Conservation (phyloP, 768 basidiomycete species). For the Calocera cornea region DNA sequence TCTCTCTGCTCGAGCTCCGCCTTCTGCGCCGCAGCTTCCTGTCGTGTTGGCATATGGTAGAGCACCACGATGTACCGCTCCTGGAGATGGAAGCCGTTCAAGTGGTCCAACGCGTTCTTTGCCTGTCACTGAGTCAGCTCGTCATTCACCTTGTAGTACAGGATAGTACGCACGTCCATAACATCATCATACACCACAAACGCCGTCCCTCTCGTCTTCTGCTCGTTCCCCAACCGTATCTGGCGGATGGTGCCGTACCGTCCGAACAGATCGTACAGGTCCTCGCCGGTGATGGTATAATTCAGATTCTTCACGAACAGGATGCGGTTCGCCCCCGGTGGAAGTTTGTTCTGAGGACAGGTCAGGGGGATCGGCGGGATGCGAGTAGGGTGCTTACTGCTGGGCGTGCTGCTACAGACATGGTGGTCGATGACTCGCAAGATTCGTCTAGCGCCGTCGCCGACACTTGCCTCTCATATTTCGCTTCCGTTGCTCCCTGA, state of each 20-base stretch:
- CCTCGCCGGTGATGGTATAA: slow-evolving; percentile 84
- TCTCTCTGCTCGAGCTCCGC: slow-evolving; percentile 84
- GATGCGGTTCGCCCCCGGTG: slow-evolving; percentile 81
- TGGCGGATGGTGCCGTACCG: slow-evolving; percentile 95
- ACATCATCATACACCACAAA: slow-evolving; percentile 95
- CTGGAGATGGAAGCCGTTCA: slow-evolving; percentile 96
- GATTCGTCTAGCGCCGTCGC: background rate
- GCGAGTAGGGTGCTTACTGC: background rate
- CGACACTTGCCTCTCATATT: no score
- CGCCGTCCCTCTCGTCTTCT: slow-evolving; percentile 88
- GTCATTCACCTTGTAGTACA: slow-evolving; percentile 10
- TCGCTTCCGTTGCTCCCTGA: no score
- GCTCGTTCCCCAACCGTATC: slow-evolving; percentile 81
- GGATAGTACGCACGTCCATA: slow-evolving; percentile 57
- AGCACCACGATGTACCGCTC: slow-evolving; percentile 97
- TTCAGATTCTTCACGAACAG: slow-evolving; percentile 88
- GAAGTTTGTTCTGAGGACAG: slow-evolving; percentile 40
- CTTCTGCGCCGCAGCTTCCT: slow-evolving; percentile 84
- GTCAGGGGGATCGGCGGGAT: background rate
- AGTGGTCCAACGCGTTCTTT: slow-evolving; percentile 88
- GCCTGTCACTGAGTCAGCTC: slow-evolving; percentile 40
- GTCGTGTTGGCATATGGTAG: slow-evolving; percentile 96
- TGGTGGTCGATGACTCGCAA: background rate
- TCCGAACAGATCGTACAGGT: slow-evolving; percentile 93
- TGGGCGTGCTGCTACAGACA: background rate